Evolutionary conservation across 345 rosid genomes (phyloP), one percentile per base, ranked within the genome.

Genomic region (Gynandropsis gynandra): DNA sequence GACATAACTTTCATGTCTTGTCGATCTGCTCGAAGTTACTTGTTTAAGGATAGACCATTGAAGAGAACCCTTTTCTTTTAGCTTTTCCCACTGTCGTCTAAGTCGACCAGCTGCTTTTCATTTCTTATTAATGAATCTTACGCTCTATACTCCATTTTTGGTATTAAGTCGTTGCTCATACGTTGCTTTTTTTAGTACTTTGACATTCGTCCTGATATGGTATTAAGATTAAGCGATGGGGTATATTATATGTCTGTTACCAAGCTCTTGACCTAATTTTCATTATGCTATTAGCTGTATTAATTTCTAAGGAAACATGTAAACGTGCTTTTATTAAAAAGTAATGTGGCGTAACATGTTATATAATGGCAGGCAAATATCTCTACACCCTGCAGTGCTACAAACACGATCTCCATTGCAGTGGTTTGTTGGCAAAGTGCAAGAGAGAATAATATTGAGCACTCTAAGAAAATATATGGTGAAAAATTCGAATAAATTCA

Each of bases 341-440:
- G 35, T n/a, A 24, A 46, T 49, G 16, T 43, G 16, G 18, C 21
- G 16, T 52, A 47, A 48, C 54, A 44, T 62, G 15, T 58, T 52
- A 39, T 42, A 47, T 51, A 52, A 34, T 41, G 59, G 69, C 80
- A 89, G 97, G 78, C 75, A 74, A 24, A 49, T 69, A 46, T 69
- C 51, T 50, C 63, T 78, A 32, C 65, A 66, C 47, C 66, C 66
- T 59, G 52, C 69, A 47, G 56, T 57, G 61, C 47, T 31, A 12
- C 81, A 78, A 65, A 66, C 68, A 56, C 55, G 70, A 50, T 74
- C 88, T 49, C 62, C 90, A 51, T 36, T 89, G 56, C 77, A 75
- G 68, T 75, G 94, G 90, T 61, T 89, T 34, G 68, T 80, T 1
- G 64, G 76, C 39, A 80, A 77, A 67, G 81, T 80, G 56, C 85